These are phyloP conservation scores for Rhodamnia rubescens DNA, from an alignment of 345 rosid genomes.

Conservation along the genomic window DNA sequence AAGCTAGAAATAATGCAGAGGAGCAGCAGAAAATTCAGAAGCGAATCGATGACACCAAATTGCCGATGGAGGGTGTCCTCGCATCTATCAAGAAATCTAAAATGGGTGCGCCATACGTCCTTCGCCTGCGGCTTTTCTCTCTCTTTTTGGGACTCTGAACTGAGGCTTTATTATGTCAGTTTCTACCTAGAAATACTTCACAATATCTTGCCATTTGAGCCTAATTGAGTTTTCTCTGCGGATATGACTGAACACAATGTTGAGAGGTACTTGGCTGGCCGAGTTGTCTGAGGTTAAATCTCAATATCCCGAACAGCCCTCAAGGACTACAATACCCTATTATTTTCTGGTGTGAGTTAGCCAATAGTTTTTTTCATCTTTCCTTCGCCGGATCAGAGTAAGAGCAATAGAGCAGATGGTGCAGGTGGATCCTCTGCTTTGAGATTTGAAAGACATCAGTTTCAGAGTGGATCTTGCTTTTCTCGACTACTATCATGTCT, in stretches of 20 bases:
- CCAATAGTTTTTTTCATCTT: background rate
- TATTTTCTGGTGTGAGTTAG: background rate
- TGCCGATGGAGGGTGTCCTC: background rate
- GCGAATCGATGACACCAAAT: background rate
- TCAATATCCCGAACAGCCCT: background rate
- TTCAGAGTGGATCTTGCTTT: too few relatives aligned
- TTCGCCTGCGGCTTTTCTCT: background rate
- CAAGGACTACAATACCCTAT: background rate
- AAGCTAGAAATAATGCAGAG: background rate
- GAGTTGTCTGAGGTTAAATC: background rate
- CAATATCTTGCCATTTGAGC: background rate
- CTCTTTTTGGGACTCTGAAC: background rate
- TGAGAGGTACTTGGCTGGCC: background rate
- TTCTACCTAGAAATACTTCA: background rate
- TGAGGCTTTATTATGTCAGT: background rate
- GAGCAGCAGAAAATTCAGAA: background rate
- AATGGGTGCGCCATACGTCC: background rate
- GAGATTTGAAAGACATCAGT: too few relatives aligned
- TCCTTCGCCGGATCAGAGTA: too few relatives aligned
- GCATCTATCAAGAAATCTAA: background rate
- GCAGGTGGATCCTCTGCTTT: too few relatives aligned
- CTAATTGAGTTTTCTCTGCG: background rate
- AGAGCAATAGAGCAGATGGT: too few relatives aligned
- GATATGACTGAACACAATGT: background rate
- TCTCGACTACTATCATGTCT: background rate